Conservation (phyloP, 352 stramenopile species). For the Globisporangium takayamanum region DNA sequence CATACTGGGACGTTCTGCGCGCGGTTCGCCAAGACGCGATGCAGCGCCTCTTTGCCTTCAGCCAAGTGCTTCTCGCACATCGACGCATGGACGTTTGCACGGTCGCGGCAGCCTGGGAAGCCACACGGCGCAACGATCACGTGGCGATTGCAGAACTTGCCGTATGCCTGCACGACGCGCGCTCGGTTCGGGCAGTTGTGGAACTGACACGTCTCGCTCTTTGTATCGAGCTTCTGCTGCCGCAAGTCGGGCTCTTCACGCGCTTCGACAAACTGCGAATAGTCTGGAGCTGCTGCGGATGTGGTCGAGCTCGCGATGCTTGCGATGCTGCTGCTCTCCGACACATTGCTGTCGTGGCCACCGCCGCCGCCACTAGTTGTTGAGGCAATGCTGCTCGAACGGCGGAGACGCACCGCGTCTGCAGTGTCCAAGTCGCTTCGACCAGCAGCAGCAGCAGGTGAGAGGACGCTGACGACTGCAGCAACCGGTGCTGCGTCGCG, state of each 20-base stretch:
- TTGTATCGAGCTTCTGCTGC: slow-evolving; percentile 51
- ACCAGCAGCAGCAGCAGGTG: neutral
- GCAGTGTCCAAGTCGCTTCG: neutral
- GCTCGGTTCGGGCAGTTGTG: slow-evolving; percentile 72
- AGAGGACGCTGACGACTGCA: neutral
- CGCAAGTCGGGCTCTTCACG: slow-evolving; percentile 41
- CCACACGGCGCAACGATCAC: slow-evolving; percentile 81
- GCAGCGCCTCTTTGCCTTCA: slow-evolving; percentile 65
- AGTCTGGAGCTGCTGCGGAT: slow-evolving; percentile 14
- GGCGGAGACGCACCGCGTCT: neutral
- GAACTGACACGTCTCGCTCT: slow-evolving; percentile 71
- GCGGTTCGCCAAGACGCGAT: slow-evolving; percentile 49
- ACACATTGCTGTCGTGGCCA: slow-evolving; percentile 6
- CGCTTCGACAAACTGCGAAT: slow-evolving; percentile 33
- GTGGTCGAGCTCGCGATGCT: neutral
- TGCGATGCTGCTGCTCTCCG: slow-evolving; percentile 11
- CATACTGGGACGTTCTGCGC: slow-evolving; percentile 78
- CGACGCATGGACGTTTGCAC: slow-evolving; percentile 42
- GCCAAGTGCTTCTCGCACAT: slow-evolving; percentile 73
- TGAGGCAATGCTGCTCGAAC: slow-evolving; percentile 6
- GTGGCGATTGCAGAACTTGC: slow-evolving; percentile 83
- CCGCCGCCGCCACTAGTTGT: neutral
- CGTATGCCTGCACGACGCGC: slow-evolving; percentile 66
- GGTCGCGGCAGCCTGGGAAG: slow-evolving; percentile 81
- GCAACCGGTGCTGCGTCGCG: neutral